phyloP scores from a whole-genome alignment of 2,329 filamentous ascomycete genomes.

The Gremmenia infestans region DNA sequence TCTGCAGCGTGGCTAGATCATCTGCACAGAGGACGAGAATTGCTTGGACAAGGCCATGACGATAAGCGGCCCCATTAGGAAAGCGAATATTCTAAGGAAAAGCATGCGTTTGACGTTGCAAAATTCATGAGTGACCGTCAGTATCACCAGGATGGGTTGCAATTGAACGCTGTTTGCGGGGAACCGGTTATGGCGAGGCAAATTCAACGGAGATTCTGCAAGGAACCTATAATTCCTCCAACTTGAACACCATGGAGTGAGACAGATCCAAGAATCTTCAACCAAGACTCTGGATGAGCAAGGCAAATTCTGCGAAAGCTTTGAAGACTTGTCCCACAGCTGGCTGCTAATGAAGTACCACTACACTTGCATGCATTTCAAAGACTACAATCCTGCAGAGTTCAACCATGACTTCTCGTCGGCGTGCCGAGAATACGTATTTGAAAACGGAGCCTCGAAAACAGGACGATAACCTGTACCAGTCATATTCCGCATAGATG shows the following conservation, averaged over 20 bases:
- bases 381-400: neutral
- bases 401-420: neutral
- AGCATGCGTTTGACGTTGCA: slow-evolving; percentile 8
- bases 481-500: neutral
- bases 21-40: slow-evolving; percentile 14
- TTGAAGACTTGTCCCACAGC: slow-evolving; percentile 7
- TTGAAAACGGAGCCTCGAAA: neutral
- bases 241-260: neutral
- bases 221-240: neutral
- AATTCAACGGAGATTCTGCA: slow-evolving; percentile 3
- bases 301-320: slow-evolving; percentile 1
- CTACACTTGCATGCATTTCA: slow-evolving; percentile 6
- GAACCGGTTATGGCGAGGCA: neutral
- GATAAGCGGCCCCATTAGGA: slow-evolving; percentile 13
- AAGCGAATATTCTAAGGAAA: slow-evolving; percentile 3
- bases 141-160: slow-evolving; percentile 7
- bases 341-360: slow-evolving; percentile 4
- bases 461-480: neutral
- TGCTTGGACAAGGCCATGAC: slow-evolving; percentile 14
- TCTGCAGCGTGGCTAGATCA: slow-evolving; percentile 17
- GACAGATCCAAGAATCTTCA: neutral
- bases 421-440: slow-evolving; percentile 1
- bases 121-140: neutral
- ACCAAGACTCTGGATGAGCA: neutral
- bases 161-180: neutral